Conservation (phyloP, 495 filamentous ascomycete species). For the Amniculicola lignicola region DNA sequence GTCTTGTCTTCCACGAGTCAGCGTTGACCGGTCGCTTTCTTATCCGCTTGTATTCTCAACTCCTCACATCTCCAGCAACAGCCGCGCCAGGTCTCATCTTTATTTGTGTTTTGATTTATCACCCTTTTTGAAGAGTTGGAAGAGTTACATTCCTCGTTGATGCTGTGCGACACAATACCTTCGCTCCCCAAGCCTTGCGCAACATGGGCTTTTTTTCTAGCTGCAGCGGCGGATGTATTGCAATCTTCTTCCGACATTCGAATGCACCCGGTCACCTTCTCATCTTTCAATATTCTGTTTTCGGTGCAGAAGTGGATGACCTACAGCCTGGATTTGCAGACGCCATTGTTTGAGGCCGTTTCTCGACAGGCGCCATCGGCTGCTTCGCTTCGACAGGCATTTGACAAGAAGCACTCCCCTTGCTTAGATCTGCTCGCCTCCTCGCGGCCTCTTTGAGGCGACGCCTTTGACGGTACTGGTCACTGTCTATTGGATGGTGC, state of each 20-base stretch:
- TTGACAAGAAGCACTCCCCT: slow-evolving; percentile 24
- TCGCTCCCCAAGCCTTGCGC: slow-evolving; percentile 17
- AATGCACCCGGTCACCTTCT: slow-evolving; percentile 1
- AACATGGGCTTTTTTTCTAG: slow-evolving; percentile 21
- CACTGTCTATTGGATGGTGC: slow-evolving; percentile 6
- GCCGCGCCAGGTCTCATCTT: slow-evolving; percentile 8
- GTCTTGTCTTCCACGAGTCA: neutral
- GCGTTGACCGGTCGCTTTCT: no score
- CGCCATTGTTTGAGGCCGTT: slow-evolving; percentile 29
- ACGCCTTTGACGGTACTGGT: neutral
- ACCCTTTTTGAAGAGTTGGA: neutral
- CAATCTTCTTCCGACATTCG: slow-evolving; percentile 22
- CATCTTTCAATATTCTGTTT: slow-evolving; percentile 4
- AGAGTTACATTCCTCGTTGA: slow-evolving; percentile 28
- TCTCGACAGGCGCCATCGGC: slow-evolving; percentile 25
- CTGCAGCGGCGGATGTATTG: slow-evolving; percentile 20
- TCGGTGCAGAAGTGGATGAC: slow-evolving; percentile 12
- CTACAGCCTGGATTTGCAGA: slow-evolving; percentile 8
- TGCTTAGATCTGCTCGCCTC: slow-evolving; percentile 18
- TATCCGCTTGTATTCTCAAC: neutral
- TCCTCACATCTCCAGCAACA: neutral
- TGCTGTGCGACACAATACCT: slow-evolving; percentile 13
- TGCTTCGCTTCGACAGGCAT: neutral
- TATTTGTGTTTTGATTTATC: slow-evolving; percentile 25
- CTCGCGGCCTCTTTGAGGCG: slow-evolving; percentile 4